Conservation (phyloP, 768 basidiomycete species). For the Amanita pseudoporphyria region DNA sequence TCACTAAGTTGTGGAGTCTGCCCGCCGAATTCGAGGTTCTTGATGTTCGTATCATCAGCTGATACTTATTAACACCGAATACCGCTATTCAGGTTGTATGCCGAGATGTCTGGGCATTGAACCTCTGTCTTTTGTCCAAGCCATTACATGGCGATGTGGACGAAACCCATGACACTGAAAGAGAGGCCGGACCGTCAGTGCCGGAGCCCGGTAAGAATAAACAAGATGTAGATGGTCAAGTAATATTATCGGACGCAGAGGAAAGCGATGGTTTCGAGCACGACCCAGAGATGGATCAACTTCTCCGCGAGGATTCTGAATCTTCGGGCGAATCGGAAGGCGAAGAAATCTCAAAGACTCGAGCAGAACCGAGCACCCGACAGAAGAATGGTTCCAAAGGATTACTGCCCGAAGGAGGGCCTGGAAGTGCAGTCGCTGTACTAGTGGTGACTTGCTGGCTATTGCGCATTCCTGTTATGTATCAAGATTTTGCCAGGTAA, state of each 20-base stretch:
- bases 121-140: constrained; percentile 52
- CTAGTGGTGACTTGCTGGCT: constrained; percentile 74
- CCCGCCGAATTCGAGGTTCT: constrained; percentile 73
- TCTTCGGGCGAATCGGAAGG: constrained; percentile 25
- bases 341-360: constrained; percentile 12
- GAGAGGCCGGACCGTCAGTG: constrained; percentile 17
- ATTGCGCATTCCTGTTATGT: constrained; percentile 66
- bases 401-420: constrained; percentile 25
- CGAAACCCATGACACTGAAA: constrained; percentile 19
- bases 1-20: constrained; percentile 57
- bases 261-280: background rate
- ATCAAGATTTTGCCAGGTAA: constrained; percentile 66
- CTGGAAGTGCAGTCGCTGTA: constrained; percentile 48
- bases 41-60: background rate
- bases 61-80: background rate
- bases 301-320: constrained; percentile 35
- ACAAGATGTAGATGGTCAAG: background rate
- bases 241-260: background rate
- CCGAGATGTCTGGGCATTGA: constrained; percentile 72
- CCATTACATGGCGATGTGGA: constrained; percentile 57
- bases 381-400: constrained; percentile 11
- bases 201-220: constrained; percentile 9
- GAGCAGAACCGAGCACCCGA: constrained; percentile 8
- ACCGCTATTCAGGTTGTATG: constrained; percentile 47
- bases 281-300: constrained; percentile 29